A percentile compares a stretch with the other conserved stretches of the same genome.
Conservation (phyloP, 108 stramenopile species). For the Nitzschia sp. region DNA sequence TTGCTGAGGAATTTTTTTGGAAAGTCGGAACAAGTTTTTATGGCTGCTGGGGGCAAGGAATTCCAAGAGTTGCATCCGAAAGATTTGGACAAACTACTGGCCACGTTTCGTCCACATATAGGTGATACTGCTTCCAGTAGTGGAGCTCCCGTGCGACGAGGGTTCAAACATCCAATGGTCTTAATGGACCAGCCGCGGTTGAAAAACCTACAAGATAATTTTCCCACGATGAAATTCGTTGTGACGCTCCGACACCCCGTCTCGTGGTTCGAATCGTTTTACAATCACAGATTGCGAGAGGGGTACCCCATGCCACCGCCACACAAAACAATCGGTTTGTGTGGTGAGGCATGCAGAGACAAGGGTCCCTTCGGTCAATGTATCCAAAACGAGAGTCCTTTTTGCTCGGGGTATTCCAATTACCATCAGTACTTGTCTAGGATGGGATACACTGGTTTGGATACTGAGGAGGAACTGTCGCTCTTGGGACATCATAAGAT, state of each 20-base stretch:
- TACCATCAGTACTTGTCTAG: slow-evolving; percentile 12
- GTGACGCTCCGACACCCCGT: slow-evolving; percentile 42
- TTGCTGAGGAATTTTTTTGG: slow-evolving; percentile 14
- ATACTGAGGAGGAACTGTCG: slow-evolving; percentile 15
- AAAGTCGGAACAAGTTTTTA: slow-evolving; percentile 5
- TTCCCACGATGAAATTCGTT: slow-evolving; percentile 28
- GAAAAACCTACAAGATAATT: slow-evolving; percentile 19
- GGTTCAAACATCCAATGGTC: slow-evolving; percentile 18
- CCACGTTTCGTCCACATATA: background rate
- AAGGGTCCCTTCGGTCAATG: background rate
- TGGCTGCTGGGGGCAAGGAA: background rate
- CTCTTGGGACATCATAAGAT: slow-evolving; percentile 7
- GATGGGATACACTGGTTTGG: slow-evolving; percentile 16
- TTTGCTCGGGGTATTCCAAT: slow-evolving; percentile 7
- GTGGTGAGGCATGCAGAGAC: background rate
- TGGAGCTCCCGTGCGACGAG: background rate
- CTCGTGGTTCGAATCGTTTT: slow-evolving; percentile 37
- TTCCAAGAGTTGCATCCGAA: background rate
- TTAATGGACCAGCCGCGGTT: background rate
- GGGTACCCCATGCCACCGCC: background rate
- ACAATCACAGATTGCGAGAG: slow-evolving; percentile 42
- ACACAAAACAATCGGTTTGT: background rate
- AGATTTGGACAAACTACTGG: background rate
- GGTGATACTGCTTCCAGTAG: background rate
- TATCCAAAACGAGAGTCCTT: background rate